phyloP scores from a whole-genome alignment of 352 stramenopile genomes.

The Bremia lactucae region DNA sequence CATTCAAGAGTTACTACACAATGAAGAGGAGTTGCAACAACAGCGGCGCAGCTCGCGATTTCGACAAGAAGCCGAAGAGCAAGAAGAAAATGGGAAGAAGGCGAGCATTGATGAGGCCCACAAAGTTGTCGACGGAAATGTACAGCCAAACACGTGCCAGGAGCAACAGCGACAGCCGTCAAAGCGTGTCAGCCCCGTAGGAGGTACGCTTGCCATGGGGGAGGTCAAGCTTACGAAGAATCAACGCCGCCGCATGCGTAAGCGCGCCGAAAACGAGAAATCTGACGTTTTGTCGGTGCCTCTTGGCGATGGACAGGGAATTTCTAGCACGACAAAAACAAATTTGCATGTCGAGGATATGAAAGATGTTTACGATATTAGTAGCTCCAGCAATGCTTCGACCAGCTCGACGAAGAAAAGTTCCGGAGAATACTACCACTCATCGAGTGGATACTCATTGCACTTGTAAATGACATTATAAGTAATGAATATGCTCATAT shows the following conservation, averaged over 20 bases:
- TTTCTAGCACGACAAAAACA: slow-evolving; percentile 16
- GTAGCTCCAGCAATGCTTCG: slow-evolving; percentile 13
- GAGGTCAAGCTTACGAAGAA: slow-evolving; percentile 65
- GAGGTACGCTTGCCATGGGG: slow-evolving; percentile 22
- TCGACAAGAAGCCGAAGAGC: slow-evolving; percentile 28
- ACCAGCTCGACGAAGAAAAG: slow-evolving; percentile 17
- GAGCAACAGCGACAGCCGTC: slow-evolving; percentile 4
- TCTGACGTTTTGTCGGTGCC: slow-evolving; percentile 55
- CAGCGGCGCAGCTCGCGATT: slow-evolving; percentile 19
- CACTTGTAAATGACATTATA: slow-evolving; percentile 35
- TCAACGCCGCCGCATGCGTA: slow-evolving; percentile 65
- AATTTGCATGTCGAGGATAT: slow-evolving; percentile 13
- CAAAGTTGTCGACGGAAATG: slow-evolving; percentile 26
- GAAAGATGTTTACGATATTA: slow-evolving; percentile 5
- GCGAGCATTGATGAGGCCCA: slow-evolving; percentile 3
- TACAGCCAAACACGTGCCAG: slow-evolving; percentile 10
- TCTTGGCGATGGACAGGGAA: slow-evolving; percentile 17
- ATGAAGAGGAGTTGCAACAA: slow-evolving; percentile 43
- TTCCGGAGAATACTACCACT: slow-evolving; percentile 52
- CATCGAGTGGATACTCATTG: slow-evolving; percentile 51
- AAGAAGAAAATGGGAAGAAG: slow-evolving; percentile 15
- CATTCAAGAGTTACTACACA: slow-evolving; percentile 44
- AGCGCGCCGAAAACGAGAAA: slow-evolving; percentile 69
- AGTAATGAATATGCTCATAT: no score
- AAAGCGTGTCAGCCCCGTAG: slow-evolving; percentile 22